Evolutionary conservation across 2,329 filamentous ascomycete genomes (phyloP), one percentile per base, ranked within the genome.

Genomic region (Trichoderma koningii): DNA sequence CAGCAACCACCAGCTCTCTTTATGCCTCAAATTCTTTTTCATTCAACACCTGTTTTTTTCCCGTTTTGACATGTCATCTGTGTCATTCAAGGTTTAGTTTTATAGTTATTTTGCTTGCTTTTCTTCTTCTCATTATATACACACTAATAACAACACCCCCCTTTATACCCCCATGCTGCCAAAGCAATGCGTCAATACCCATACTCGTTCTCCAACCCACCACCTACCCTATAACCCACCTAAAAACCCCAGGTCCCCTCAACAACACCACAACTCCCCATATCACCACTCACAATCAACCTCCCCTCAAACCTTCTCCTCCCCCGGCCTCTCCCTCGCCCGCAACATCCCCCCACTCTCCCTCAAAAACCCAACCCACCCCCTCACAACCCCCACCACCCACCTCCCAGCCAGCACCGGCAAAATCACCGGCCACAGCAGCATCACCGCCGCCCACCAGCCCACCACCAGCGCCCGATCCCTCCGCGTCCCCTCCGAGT

Each of bases 341-440:
- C 51, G 61, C 41, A 64, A 3, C 21, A 64, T 19, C 7, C 23
- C 30, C 10, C 14, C 56, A 6, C 63, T 14, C n/a, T 51, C 17
- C 30, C 30, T 9, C 30, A 34, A 3, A 7, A 7, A 19, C 30
- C 30, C 21, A n/a, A 50, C n/a, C 53, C 47, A 28, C 38, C 45
- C 21, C 51, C 34, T 61, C 41, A 41, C 38, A 10, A 28, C 21
- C 12, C 26, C 19, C 7, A 41, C 6, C 42, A 53, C 45, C 21
- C 30, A 59, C 23, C 34, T 57, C 57, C 30, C 19, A 38, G 56
- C 14, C 69, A 85, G 88, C 71, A 93, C 90, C 0, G 81, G 79
- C 57, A 86, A 81, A 69, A 92, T 94, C 70, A 80, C 81, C 4
- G 87, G 87, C 65, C 75, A 77, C n/a, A 72, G 64, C 44, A 76